These are phyloP conservation scores for Didymella segeticola DNA, from an alignment of 2,329 filamentous ascomycete genomes.

Conservation along the genomic window DNA sequence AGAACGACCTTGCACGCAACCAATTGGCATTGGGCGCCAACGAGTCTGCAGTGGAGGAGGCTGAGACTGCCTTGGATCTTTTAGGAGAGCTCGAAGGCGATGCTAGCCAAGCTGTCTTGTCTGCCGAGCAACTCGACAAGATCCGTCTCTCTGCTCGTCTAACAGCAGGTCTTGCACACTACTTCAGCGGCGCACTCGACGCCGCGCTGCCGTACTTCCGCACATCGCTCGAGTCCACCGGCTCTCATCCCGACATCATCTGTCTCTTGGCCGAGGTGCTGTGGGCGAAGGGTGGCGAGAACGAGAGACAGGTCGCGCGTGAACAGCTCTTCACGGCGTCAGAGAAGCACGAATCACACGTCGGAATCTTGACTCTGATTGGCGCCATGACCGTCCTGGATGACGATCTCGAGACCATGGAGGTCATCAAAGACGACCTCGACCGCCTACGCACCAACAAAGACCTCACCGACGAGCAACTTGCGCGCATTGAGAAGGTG, in stretches of 20 bases:
- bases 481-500: slow-evolving; percentile 74
- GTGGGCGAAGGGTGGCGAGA: slow-evolving; percentile 83
- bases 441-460: slow-evolving; percentile 73
- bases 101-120: slow-evolving; percentile 59
- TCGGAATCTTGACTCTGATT: slow-evolving; percentile 80
- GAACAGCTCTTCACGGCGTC: slow-evolving; percentile 82
- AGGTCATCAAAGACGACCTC: slow-evolving; percentile 81
- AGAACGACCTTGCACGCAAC: slow-evolving; percentile 84
- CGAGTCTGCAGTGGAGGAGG: slow-evolving; percentile 75
- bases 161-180: slow-evolving; percentile 83
- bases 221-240: slow-evolving; percentile 77
- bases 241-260: slow-evolving; percentile 79
- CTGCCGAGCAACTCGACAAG: slow-evolving; percentile 69
- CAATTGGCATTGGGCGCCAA: slow-evolving; percentile 74
- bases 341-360: slow-evolving; percentile 74
- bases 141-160: slow-evolving; percentile 84
- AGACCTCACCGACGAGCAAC: slow-evolving; percentile 67
- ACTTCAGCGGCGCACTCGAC: slow-evolving; percentile 70
- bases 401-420: slow-evolving; percentile 76
- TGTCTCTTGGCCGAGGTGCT: slow-evolving; percentile 90
- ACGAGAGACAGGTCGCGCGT: slow-evolving; percentile 77
- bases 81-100: slow-evolving; percentile 69
- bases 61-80: slow-evolving; percentile 79
- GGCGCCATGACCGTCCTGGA: slow-evolving; percentile 86
- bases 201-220: slow-evolving; percentile 81